phyloP scores from a whole-genome alignment of 2,329 filamentous ascomycete species.

The Diaporthe sp. region DNA sequence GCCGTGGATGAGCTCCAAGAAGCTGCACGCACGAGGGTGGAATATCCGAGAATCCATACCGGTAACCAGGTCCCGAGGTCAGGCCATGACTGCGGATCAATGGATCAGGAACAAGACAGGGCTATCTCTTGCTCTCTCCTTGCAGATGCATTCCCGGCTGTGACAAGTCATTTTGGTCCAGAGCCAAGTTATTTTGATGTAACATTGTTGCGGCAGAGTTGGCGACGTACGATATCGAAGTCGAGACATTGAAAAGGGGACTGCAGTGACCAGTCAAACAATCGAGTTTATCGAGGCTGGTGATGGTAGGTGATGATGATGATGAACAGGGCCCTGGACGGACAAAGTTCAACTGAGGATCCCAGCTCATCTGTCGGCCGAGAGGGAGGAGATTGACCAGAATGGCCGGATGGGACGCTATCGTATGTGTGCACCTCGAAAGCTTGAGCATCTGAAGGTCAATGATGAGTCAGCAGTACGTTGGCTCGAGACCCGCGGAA shows the following conservation, averaged over 20 bases:
- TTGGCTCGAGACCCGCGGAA: background rate
- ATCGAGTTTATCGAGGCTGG: too few species aligned
- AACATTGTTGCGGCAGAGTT: background rate
- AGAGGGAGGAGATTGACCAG: background rate
- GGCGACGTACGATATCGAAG: background rate
- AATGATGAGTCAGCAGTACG: background rate
- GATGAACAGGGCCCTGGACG: background rate
- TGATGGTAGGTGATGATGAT: too few species aligned
- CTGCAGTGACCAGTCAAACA: too few species aligned
- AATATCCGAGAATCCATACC: slow-evolving; percentile 1
- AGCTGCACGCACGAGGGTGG: background rate
- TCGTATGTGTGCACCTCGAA: background rate
- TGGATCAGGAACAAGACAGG: background rate
- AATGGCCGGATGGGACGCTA: background rate
- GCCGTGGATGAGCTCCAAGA: background rate
- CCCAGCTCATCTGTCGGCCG: background rate
- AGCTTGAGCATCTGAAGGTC: background rate
- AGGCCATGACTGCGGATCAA: background rate
- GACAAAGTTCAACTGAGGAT: background rate
- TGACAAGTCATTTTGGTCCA: background rate
- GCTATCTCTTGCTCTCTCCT: background rate
- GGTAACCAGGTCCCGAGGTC: background rate
- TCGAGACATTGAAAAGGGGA: background rate
- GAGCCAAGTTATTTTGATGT: background rate
- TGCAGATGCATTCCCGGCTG: background rate